Evolutionary conservation across 129 eudicot genomes (phyloP).

Genomic region (Saussurea involucrata): DNA sequence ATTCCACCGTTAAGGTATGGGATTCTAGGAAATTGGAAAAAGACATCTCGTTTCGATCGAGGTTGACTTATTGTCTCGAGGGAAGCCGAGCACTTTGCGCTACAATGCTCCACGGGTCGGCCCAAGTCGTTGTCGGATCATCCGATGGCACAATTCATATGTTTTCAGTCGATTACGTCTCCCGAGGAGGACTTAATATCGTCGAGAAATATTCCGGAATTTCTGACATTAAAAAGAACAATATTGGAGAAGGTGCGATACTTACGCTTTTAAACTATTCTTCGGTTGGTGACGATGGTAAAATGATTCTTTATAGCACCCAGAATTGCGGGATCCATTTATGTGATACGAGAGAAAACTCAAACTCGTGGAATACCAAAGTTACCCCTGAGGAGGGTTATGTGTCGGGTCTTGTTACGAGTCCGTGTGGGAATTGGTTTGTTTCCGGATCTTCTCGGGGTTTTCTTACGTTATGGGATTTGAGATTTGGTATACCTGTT

Average conservation of each 20-base stretch:
- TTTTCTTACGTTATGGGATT: slow-evolving; percentile 92
- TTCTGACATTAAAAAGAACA: slow-evolving; percentile 60
- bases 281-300: slow-evolving; percentile 53
- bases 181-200: slow-evolving; percentile 80
- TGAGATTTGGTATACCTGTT: slow-evolving; percentile 87
- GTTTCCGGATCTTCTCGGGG: slow-evolving; percentile 97
- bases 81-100: slow-evolving; percentile 80
- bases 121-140: slow-evolving; percentile 87
- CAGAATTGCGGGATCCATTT: slow-evolving; percentile 85
- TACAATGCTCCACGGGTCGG: slow-evolving; percentile 71
- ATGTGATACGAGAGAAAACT: slow-evolving; percentile 66
- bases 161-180: slow-evolving; percentile 81
- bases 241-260: slow-evolving; percentile 77
- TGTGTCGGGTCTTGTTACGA: slow-evolving; percentile 69
- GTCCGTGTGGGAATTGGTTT: slow-evolving; percentile 97
- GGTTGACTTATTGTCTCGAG: slow-evolving; percentile 76
- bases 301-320: slow-evolving; percentile 76
- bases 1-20: slow-evolving; percentile 95
- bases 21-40: slow-evolving; percentile 91
- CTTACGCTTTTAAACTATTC: slow-evolving; percentile 67
- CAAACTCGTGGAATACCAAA: slow-evolving; percentile 63
- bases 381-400: slow-evolving; percentile 82
- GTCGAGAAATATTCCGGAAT: slow-evolving; percentile 92
- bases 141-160: slow-evolving; percentile 79
- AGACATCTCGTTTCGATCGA: slow-evolving; percentile 92